Evolutionary conservation across 192 early-diverging fungal genomes (phyloP), one percentile per base, ranked within the genome.

Genomic region (Rhizoclosmatium globosum): DNA sequence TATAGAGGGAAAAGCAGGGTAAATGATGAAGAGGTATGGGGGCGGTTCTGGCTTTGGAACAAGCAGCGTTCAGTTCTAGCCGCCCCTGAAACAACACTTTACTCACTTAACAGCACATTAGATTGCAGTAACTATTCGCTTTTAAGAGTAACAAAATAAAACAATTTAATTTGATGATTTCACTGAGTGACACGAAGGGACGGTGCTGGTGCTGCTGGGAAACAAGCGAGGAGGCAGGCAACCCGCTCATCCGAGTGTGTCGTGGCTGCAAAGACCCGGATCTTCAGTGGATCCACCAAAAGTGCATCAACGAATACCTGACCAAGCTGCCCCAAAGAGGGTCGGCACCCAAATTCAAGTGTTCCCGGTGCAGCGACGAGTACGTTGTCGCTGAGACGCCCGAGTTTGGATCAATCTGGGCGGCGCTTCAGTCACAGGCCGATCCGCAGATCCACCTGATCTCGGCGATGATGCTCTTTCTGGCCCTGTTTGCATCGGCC

Each of bases 231-330:
- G 74, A 74, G 19, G 31, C 13, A 3, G 39, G n/a, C 13, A 80
- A 87, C 77, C 86, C 83, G 21, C 81, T 87, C 9, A 80, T 88
- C 48, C 79, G 87, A 43, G 87, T 83, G 3, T 89, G 88, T 66
- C 60, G 23, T 21, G 84, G 84, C 43, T 89, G 88, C 79, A 89
- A 85, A 74, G 88, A 89, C 81, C 71, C 58, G 9, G 88, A 89
- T 67, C 68, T 89, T 53, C 88, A 88, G 48, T 89, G 67, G 57
- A 84, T 86, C 62, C 88, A 89, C 74, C 87, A 88, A 64, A 47
- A 68, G 6, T 89, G 88, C 75, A 75, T 89, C 38, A 78, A 89
- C 76, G 68, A 64, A 3, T 89, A 82, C 66, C 60, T 89, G 19
- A 76, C 77, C 53, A 47, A 74, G 31, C 68, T 89, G 3, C 87